Percentiles rank a stretch among this genome's conserved stretches.
These are phyloP conservation scores for Corchorus olitorius DNA, from an alignment of 345 rosid species.

Conservation along the genomic window DNA sequence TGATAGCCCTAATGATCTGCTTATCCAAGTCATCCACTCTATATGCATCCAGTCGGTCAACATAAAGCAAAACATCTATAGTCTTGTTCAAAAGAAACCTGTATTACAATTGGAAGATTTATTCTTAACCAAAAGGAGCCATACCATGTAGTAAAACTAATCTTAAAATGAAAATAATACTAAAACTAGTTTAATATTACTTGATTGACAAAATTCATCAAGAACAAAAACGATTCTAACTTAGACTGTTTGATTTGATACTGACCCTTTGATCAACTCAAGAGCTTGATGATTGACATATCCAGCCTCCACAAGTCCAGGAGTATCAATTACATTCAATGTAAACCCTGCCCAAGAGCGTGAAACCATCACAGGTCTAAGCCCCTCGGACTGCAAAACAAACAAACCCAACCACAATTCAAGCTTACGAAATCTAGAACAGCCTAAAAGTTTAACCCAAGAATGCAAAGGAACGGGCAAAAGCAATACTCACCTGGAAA, in stretches of 20 bases:
- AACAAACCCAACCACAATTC: background rate
- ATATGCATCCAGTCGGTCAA: constrained; percentile 80
- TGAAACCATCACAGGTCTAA: constrained; percentile 78
- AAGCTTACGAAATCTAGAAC: background rate
- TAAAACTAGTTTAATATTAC: background rate
- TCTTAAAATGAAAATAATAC: background rate
- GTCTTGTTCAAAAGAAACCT: constrained; percentile 83
- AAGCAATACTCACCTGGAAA: constrained; percentile 49
- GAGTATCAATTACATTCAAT: constrained; percentile 77
- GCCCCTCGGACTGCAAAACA: constrained; percentile 56
- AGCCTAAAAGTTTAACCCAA: constrained; percentile 9
- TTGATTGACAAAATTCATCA: constrained; percentile 9
- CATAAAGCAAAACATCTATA: constrained; percentile 70
- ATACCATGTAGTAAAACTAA: background rate
- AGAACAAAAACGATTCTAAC: background rate
- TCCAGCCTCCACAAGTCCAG: constrained; percentile 88
- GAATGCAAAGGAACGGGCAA: background rate
- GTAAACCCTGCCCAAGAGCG: constrained; percentile 72
- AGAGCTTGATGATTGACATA: constrained; percentile 82
- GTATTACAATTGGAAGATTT: constrained; percentile 23
- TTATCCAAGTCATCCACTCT: constrained; percentile 89
- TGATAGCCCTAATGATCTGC: constrained; percentile 70
- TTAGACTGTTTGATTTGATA: background rate
- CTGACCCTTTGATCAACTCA: constrained; percentile 73
- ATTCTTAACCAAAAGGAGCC: background rate